Evolutionary conservation across 106 monocot genomes (phyloP), one percentile per base, ranked within the genome.

Genomic region (Allium sativum): DNA sequence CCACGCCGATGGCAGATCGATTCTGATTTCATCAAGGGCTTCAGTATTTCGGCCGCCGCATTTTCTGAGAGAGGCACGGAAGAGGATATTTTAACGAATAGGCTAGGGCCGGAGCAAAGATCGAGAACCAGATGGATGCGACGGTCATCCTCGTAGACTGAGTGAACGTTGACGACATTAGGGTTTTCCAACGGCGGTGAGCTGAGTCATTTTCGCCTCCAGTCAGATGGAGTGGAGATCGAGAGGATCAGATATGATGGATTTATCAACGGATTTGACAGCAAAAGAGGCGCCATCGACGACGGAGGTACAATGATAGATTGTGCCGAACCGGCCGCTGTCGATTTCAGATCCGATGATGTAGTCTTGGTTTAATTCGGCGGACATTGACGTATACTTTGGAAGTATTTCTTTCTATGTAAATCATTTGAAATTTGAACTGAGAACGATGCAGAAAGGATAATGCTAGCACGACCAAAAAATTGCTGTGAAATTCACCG

Each of bases 241-340:
- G 48, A 86, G 9, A 59, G 68, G 17, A 65, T 93, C 93, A 44
- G 53, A 9, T 40, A 85, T 65, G 43, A 59, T 58, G 9, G 82
- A 7, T 69, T 86, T 85, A 55, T 93, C 78, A 51, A 83, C 59
- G 65, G 83, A 81, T 42, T 93, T 93, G 41, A 93, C 76, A 17
- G 93, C 93, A 56, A 69, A 85, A 45, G 52, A 10, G 7, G 74
- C 76, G n/a, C 82, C 85, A 46, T 72, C 53, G 19, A 31, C 56
- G 21, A 21, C 21, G 10, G 85, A 78, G 31, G 53, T 46, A 78
- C 89, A 89, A 51, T 73, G 80, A 58, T 10, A 60, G 15, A 93
- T 85, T 64, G 44, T 45, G 21, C 93, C 89, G 78, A 83, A 93
- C 42, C 85, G 81, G 44, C 89, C 93, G 42, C 93, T 70, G 4